Evolutionary conservation across 345 rosid genomes (phyloP).

Genomic region (Dovyalis caffra): DNA sequence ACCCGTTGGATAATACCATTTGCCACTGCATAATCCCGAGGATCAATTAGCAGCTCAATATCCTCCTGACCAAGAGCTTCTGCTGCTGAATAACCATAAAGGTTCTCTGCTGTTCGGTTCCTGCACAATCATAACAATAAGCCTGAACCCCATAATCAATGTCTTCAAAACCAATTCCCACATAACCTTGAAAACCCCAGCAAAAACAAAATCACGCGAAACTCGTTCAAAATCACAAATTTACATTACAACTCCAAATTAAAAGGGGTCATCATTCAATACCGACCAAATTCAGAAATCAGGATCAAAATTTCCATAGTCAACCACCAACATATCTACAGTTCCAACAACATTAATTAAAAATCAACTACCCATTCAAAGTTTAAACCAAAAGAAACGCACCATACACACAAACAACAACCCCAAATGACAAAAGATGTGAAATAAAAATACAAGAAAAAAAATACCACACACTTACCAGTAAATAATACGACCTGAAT

Average conservation of each 20-base stretch:
- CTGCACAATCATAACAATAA: conserved; percentile 40
- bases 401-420: neutral
- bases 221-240: neutral
- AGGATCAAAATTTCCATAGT: neutral
- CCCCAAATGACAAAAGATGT: neutral
- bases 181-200: neutral
- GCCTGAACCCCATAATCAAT: conserved; percentile 1
- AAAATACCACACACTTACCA: conserved; percentile 49
- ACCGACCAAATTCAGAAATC: neutral
- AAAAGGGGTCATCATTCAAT: neutral
- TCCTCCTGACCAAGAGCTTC: conserved; percentile 81
- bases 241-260: neutral
- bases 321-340: conserved; percentile 6
- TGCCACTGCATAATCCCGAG: conserved; percentile 52
- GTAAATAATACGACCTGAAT: conserved; percentile 58
- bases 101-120: conserved; percentile 81
- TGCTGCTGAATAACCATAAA: conserved; percentile 72
- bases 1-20: conserved; percentile 51
- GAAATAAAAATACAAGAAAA: neutral
- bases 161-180: neutral
- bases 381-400: neutral
- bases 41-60: conserved; percentile 65
- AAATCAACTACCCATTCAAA: neutral
- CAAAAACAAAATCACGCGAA: neutral
- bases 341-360: neutral